These are phyloP conservation scores for Russula olivacea DNA, from an alignment of 768 basidiomycete genomes.

Conservation along the genomic window DNA sequence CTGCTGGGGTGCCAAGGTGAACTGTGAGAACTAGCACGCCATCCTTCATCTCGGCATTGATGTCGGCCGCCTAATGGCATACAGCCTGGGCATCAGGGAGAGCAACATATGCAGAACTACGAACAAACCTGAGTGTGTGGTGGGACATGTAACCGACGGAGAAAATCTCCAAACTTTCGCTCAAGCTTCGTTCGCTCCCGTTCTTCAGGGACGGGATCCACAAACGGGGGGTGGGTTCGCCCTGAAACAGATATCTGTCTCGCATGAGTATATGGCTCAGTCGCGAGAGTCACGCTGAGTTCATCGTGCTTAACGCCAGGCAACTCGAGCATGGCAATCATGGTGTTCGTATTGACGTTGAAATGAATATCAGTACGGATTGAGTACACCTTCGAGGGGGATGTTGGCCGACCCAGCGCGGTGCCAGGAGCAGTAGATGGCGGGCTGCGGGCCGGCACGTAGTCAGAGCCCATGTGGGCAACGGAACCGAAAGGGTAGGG, in stretches of 20 bases:
- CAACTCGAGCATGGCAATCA: constrained; percentile 61
- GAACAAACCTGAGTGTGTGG: constrained; percentile 48
- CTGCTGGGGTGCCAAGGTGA: constrained; percentile 42
- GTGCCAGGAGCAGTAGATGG: constrained; percentile 14
- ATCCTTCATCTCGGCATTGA: constrained; percentile 51
- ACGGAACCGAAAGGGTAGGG: neutral
- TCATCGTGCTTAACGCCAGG: constrained; percentile 59
- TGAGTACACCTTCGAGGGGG: constrained; percentile 30
- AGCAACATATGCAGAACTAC: constrained; percentile 22
- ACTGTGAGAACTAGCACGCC: constrained; percentile 57
- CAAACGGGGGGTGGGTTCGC: constrained; percentile 38
- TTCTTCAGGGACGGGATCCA: constrained; percentile 27
- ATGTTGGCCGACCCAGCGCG: neutral
- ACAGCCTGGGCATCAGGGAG: constrained; percentile 25
- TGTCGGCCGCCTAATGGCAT: constrained; percentile 43
- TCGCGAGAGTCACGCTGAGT: constrained; percentile 53
- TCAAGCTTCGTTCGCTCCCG: constrained; percentile 40
- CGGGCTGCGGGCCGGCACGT: constrained; percentile 18
- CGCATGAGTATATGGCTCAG: constrained; percentile 54
- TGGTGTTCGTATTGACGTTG: constrained; percentile 42
- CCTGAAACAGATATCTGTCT: constrained; percentile 57
- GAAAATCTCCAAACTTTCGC: constrained; percentile 47
- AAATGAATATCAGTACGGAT: constrained; percentile 61
- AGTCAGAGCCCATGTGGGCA: constrained; percentile 2
- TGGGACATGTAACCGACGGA: constrained; percentile 50